Percentiles rank a stretch among this genome's conserved stretches.
phyloP scores from a whole-genome alignment of 331 rosid species.

The Pyrus hybrid region DNA sequence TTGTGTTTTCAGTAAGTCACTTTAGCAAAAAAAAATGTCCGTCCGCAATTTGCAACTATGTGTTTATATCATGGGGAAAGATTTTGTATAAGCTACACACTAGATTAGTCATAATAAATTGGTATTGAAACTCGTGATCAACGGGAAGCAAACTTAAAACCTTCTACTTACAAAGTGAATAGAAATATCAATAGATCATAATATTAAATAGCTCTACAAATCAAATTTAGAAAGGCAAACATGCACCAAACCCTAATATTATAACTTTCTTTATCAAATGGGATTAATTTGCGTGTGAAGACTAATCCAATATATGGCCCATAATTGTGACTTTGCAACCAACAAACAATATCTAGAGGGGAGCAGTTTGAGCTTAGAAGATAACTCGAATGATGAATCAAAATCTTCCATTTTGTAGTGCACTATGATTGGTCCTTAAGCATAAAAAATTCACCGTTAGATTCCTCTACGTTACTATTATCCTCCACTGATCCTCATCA shows the following conservation, averaged over 20 bases:
- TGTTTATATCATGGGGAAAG: too few relatives aligned
- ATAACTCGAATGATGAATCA: not conserved
- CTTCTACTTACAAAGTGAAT: too few relatives aligned
- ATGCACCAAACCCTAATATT: not conserved
- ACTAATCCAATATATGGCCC: not conserved
- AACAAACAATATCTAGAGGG: not conserved
- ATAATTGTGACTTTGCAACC: conserved; percentile 16
- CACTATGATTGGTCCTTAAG: not conserved
- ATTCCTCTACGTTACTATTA: not conserved
- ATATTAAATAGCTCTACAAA: not conserved
- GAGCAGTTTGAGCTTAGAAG: conserved; percentile 23
- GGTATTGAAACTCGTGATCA: too few relatives aligned
- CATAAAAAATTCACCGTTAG: not conserved
- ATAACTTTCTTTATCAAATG: not conserved
- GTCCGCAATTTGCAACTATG: too few relatives aligned
- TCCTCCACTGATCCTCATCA: not conserved
- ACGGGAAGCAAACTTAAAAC: too few relatives aligned
- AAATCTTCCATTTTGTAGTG: not conserved
- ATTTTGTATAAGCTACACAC: too few relatives aligned
- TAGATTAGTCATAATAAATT: too few relatives aligned
- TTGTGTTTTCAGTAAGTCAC: not conserved
- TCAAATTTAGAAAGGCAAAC: not conserved
- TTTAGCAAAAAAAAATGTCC: too few relatives aligned
- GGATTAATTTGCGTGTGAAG: not conserved
- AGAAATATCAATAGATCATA: too few relatives aligned